phyloP scores from a whole-genome alignment of 805 yeast species.

The Kurtzmaniella fragi region DNA sequence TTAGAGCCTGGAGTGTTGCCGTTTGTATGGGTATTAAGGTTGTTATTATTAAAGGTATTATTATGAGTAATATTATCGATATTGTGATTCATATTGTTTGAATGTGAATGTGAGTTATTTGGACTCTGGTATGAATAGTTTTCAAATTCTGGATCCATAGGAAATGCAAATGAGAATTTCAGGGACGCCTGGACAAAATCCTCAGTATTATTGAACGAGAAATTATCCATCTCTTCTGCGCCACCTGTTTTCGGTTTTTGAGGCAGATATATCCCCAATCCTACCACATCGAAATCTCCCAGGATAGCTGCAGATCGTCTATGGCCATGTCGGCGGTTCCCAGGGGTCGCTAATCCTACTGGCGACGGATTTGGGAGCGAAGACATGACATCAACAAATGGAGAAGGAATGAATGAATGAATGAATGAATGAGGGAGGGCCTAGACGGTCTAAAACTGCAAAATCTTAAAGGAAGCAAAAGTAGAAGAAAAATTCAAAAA shows the following conservation, averaged over 20 bases:
- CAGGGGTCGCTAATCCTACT: constrained; percentile 7
- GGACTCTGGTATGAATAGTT: constrained; percentile 1
- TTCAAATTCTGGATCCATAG: constrained; percentile 16
- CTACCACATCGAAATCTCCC: constrained; percentile 66
- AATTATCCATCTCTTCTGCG: constrained; percentile 16
- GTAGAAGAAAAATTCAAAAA: no score
- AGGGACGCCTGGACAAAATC: constrained; percentile 24
- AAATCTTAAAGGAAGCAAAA: no score
- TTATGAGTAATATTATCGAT: no score
- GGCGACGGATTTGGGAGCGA: constrained; percentile 9
- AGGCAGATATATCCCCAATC: constrained; percentile 32
- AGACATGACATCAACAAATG: constrained; percentile 5
- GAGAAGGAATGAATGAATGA: no score
- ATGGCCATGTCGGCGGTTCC: constrained; percentile 55
- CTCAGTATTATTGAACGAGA: constrained; percentile 29
- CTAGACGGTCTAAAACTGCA: no score
- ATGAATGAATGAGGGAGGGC: no score
- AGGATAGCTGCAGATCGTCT: constrained; percentile 85
- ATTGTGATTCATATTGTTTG: not conserved
- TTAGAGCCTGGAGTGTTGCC: no score
- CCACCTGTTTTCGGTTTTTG: constrained; percentile 8
- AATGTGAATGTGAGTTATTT: constrained; percentile 2
- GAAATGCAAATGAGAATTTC: constrained; percentile 23
- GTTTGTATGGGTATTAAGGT: no score
- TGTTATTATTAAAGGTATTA: no score